Conservation (phyloP, 257 asterid species). For the Ilex aquifolium region DNA sequence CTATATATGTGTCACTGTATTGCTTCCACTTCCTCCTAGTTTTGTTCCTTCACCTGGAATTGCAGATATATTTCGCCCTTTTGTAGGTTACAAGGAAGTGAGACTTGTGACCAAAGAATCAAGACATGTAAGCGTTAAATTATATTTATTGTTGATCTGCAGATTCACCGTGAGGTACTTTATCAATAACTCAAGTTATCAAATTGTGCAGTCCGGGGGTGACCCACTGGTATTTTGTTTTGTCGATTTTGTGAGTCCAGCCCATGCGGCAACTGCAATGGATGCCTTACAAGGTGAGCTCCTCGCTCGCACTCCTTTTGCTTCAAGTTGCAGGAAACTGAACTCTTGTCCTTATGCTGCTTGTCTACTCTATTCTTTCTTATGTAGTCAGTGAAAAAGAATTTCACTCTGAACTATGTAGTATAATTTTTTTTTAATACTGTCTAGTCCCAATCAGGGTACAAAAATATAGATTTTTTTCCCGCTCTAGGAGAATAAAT, state of each 20-base stretch:
- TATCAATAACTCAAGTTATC: conserved; percentile 2
- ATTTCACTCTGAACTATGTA: too few relatives aligned
- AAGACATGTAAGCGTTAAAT: conserved; percentile 49
- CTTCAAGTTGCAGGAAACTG: neutral
- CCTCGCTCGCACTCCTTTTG: neutral
- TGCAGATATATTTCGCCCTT: conserved; percentile 86
- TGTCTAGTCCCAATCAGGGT: too few relatives aligned
- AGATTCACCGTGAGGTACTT: neutral
- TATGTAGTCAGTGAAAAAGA: too few relatives aligned
- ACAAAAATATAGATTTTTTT: too few relatives aligned
- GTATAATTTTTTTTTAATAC: too few relatives aligned
- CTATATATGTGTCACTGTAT: neutral
- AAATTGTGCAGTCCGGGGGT: conserved; percentile 55
- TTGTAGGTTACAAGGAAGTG: conserved; percentile 74
- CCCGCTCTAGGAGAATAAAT: too few relatives aligned
- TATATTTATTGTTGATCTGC: neutral
- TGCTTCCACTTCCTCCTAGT: conserved; percentile 10
- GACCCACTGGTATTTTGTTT: conserved; percentile 70
- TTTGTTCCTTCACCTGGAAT: conserved; percentile 41
- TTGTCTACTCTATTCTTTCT: too few relatives aligned
- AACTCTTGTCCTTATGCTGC: too few relatives aligned
- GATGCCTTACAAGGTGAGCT: conserved; percentile 67
- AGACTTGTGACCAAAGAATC: conserved; percentile 73
- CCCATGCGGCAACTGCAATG: conserved; percentile 84
- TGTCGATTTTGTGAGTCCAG: conserved; percentile 76